A percentile compares a stretch with the other conserved stretches of the same genome.
phyloP scores from a whole-genome alignment of 345 rosid species.

The Eutrema heterophyllum region DNA sequence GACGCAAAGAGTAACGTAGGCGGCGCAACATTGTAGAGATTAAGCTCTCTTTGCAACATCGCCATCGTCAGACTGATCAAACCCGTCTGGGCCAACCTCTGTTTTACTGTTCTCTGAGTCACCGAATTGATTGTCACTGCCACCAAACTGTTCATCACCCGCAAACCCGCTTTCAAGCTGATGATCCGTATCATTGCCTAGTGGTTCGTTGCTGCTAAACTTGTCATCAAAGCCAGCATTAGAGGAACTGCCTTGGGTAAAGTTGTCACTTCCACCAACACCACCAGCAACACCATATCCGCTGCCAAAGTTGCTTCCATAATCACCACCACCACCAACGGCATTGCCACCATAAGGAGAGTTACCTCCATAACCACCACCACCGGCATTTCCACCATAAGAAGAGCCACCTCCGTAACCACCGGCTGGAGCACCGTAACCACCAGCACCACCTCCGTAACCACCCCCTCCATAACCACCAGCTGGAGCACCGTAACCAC shows the following conservation, averaged over 20 bases:
- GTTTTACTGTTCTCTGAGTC: conserved; percentile 21
- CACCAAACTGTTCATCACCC: conserved; percentile 18
- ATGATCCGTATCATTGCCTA: conserved; percentile 21
- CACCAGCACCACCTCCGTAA: conserved; percentile 21
- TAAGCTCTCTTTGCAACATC: conserved; percentile 71
- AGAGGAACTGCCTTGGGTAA: conserved; percentile 32
- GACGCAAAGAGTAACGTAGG: neutral
- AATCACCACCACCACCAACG: conserved; percentile 22
- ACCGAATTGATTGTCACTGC: conserved; percentile 35
- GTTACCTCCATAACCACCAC: conserved; percentile 36
- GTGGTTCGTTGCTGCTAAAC: conserved; percentile 23
- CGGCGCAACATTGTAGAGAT: neutral
- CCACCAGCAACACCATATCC: conserved; percentile 34
- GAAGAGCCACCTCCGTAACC: conserved; percentile 28
- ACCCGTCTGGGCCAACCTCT: conserved; percentile 31
- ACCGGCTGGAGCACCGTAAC: conserved; percentile 15
- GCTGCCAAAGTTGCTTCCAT: conserved; percentile 30
- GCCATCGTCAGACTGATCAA: conserved; percentile 36
- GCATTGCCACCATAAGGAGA: conserved; percentile 15
- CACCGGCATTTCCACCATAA: conserved; percentile 12
- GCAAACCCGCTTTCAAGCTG: conserved; percentile 16
- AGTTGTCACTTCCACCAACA: conserved; percentile 32
- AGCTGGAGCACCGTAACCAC: conserved; percentile 25
- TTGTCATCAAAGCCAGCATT: conserved; percentile 28
- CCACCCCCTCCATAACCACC: conserved; percentile 28